Evolutionary conservation across 1,139 yeast genomes (phyloP), one percentile per base, ranked within the genome.

Genomic region (Blastobotrys petasosporus): DNA sequence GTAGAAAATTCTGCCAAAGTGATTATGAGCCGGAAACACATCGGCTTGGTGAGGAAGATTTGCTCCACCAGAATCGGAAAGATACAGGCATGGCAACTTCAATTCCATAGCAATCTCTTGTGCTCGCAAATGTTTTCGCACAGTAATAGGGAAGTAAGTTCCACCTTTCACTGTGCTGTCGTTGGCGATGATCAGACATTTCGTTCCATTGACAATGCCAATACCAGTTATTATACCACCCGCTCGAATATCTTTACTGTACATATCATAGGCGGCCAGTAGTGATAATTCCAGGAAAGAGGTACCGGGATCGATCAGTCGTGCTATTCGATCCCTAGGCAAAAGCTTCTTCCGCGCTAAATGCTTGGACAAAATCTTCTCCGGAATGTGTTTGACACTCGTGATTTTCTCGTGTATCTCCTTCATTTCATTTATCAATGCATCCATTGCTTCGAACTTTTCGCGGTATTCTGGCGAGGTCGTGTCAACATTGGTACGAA

Each of bases 101-200:
- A 63, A 63, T 46, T 64, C 64, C 47, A 54, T 49, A 31, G 68
- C 68, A 33, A 64, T 61, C 44, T 63, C 66, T 51, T 62, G 66
- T 12, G 67, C 66, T 17, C 68, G 54, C 41, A 62, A 45, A 42
- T 64, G 67, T 52, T 64, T 64, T 32, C 65, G 54, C 12, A 64
- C 67, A 7, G 67, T 64, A 42, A 63, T 63, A n/a, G 67, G 66
- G 50, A 58, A 63, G 54, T 64, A 64, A 9, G 67, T 63, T 9
- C 68, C 68, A 12, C 67, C 68, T 48, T 64, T 64, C 38, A 64
- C 66, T 16, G 68, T 64, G 29, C 63, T 56, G 46, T 64, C 66
- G 50, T 64, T 64, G 37, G 68, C 67, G 11, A 63, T 61, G 44
- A 64, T 57, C 42, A 64, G 44, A 38, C 66, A 62, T 20, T 59